A percentile compares a stretch with the other conserved stretches of the same genome.
Conservation (phyloP, 257 asterid genomes). For the Capsicum chinense region DNA sequence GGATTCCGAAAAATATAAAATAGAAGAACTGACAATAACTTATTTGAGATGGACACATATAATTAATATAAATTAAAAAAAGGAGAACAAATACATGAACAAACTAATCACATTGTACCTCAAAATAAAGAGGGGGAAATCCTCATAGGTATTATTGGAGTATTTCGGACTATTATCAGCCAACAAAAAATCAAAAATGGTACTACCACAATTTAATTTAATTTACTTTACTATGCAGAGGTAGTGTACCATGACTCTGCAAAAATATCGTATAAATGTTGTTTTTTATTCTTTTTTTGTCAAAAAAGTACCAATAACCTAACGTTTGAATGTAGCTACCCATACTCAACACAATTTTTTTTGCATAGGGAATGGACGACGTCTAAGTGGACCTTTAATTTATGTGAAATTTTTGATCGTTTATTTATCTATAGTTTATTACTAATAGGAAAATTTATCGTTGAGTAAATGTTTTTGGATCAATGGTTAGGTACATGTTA, state of each 20-base stretch:
- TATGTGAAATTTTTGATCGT: neutral
- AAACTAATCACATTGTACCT: too few relatives aligned
- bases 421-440: neutral
- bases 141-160: neutral
- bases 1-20: too few relatives aligned
- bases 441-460: neutral
- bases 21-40: too few relatives aligned
- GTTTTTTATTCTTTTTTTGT: constrained; percentile 5
- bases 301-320: neutral
- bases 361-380: constrained; percentile 10
- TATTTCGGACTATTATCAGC: neutral
- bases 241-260: neutral
- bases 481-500: neutral
- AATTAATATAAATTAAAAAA: too few relatives aligned
- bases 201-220: neutral
- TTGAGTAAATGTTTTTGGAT: neutral
- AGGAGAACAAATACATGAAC: too few relatives aligned
- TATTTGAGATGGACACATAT: too few relatives aligned
- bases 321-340: neutral
- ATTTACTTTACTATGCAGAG: neutral
- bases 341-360: neutral
- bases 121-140: too few relatives aligned
- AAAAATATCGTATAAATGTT: neutral
- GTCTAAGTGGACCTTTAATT: neutral
- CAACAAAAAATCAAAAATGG: neutral